These are phyloP conservation scores for Thalassiosira hispida DNA, from an alignment of 352 stramenopile genomes.

Conservation along the genomic window DNA sequence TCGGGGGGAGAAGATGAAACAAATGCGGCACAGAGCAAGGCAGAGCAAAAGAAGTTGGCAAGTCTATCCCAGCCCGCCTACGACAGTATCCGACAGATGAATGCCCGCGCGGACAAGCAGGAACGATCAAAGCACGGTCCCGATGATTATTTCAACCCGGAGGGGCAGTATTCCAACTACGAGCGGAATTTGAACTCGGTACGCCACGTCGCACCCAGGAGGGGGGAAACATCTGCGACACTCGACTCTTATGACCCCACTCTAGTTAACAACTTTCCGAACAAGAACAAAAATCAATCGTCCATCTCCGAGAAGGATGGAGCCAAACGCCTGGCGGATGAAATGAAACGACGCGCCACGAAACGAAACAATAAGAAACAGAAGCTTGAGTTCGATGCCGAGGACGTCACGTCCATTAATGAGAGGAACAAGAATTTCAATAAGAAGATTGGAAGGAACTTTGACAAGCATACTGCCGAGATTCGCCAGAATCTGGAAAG, in stretches of 20 bases:
- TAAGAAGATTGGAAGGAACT: constrained; percentile 95
- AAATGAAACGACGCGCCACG: constrained; percentile 78
- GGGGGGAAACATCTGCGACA: constrained; percentile 12
- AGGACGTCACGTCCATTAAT: constrained; percentile 97
- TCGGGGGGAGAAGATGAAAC: constrained; percentile 34
- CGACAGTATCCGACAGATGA: constrained; percentile 53
- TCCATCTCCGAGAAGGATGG: constrained; percentile 60
- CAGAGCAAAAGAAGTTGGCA: constrained; percentile 50
- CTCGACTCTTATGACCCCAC: constrained; percentile 44
- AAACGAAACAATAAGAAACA: constrained; percentile 69
- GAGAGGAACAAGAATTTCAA: constrained; percentile 98
- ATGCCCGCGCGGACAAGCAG: constrained; percentile 36
- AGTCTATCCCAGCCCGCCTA: constrained; percentile 42
- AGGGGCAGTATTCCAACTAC: constrained; percentile 81
- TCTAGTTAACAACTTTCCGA: constrained; percentile 52
- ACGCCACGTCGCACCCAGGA: constrained; percentile 15
- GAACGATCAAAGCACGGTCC: constrained; percentile 32
- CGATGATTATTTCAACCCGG: constrained; percentile 78
- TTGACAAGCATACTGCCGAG: constrained; percentile 97
- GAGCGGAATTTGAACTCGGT: constrained; percentile 72
- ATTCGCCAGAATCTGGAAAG: constrained; percentile 97
- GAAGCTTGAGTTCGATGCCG: constrained; percentile 81
- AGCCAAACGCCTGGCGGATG: constrained; percentile 67
- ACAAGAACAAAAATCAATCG: constrained; percentile 7
- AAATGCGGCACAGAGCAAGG: constrained; percentile 33